These are phyloP conservation scores for Stipa capillata DNA, from an alignment of 176 grass and related monocot species.

Conservation along the genomic window DNA sequence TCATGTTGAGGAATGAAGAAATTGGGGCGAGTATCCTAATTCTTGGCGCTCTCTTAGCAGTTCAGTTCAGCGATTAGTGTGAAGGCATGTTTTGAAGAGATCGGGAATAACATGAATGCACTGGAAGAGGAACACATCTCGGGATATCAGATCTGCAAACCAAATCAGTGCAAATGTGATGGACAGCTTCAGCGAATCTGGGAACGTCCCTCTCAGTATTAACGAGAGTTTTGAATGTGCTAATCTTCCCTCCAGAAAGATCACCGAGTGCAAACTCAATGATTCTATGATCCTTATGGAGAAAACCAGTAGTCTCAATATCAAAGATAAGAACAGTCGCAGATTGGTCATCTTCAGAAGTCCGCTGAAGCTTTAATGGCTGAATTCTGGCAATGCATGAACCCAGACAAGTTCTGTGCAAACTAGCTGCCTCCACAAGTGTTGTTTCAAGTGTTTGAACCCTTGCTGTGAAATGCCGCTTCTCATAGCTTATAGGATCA, in stretches of 20 bases:
- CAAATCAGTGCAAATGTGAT: constrained; percentile 41
- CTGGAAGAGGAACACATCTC: constrained; percentile 33
- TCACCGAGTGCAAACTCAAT: constrained; percentile 63
- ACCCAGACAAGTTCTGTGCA: constrained; percentile 9
- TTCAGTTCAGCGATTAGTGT: neutral
- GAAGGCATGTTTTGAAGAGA: neutral
- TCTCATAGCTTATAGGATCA: constrained; percentile 19
- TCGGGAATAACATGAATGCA: neutral
- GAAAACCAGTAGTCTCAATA: constrained; percentile 64
- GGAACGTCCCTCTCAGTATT: constrained; percentile 49
- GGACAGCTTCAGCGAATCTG: neutral
- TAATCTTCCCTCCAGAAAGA: constrained; percentile 72
- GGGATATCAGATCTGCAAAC: constrained; percentile 59
- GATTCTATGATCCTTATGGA: constrained; percentile 38
- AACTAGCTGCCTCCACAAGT: constrained; percentile 11
- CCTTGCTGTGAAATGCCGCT: constrained; percentile 23
- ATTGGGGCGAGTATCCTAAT: neutral
- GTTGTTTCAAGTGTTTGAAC: constrained; percentile 6
- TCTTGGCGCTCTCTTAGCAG: neutral
- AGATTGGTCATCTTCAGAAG: constrained; percentile 21
- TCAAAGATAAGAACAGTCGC: constrained; percentile 72
- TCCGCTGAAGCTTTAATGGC: constrained; percentile 2
- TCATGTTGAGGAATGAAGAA: neutral
- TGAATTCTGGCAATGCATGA: constrained; percentile 24
- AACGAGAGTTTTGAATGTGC: constrained; percentile 72